Conservation (phyloP, 1,284 basidiomycete genomes). For the Termitomyces sp. region DNA sequence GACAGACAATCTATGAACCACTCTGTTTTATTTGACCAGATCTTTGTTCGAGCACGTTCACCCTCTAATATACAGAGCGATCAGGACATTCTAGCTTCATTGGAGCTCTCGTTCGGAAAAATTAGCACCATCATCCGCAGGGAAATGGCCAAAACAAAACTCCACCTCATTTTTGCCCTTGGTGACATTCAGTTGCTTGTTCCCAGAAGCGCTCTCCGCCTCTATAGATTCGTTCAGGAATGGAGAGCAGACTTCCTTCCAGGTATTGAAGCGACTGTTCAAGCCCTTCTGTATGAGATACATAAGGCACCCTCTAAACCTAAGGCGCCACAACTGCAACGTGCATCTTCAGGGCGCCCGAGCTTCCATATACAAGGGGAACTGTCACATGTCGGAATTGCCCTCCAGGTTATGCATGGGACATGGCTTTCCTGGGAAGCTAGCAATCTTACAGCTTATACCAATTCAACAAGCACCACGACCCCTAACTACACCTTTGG, state of each 20-base stretch:
- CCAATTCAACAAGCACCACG: slow-evolving; percentile 37
- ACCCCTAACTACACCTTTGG: slow-evolving; percentile 49
- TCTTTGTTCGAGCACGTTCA: slow-evolving; percentile 57
- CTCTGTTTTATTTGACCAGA: slow-evolving; percentile 41
- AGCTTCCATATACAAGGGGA: slow-evolving; percentile 48
- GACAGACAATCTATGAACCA: slow-evolving; percentile 42
- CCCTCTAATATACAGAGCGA: slow-evolving; percentile 35
- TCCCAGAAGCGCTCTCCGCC: slow-evolving; percentile 72
- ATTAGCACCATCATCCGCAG: slow-evolving; percentile 41
- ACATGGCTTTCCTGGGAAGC: slow-evolving; percentile 78
- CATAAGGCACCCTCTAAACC: slow-evolving; percentile 34
- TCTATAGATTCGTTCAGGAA: slow-evolving; percentile 73
- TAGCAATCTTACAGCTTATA: slow-evolving; percentile 43
- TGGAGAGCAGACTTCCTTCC: slow-evolving; percentile 78
- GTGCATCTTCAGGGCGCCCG: slow-evolving; percentile 22
- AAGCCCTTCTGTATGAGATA: slow-evolving; percentile 61
- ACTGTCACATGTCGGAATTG: slow-evolving; percentile 46
- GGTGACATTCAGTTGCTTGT: slow-evolving; percentile 51
- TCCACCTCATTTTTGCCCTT: slow-evolving; percentile 43
- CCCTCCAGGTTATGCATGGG: slow-evolving; percentile 77
- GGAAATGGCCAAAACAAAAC: slow-evolving; percentile 35
- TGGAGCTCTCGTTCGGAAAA: slow-evolving; percentile 44
- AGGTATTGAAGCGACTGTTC: slow-evolving; percentile 60
- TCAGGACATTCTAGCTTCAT: slow-evolving; percentile 56
- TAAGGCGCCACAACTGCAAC: slow-evolving; percentile 24